Evolutionary conservation across 129 eudicot genomes (phyloP), one percentile per base, ranked within the genome.

Genomic region (Solidago caesia): DNA sequence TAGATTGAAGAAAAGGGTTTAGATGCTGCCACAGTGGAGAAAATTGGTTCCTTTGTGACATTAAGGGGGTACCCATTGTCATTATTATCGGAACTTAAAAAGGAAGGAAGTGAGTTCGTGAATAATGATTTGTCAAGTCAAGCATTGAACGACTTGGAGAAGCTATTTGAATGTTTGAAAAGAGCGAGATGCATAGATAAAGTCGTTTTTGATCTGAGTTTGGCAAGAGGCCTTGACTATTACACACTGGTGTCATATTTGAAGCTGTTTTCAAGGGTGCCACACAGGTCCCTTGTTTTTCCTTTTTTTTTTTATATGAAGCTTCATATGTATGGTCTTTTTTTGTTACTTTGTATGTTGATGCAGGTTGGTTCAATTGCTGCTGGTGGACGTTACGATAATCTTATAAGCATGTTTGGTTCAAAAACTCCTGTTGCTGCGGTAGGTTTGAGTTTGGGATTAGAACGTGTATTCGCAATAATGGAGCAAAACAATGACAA

Each of bases 181-280:
- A 82, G 64, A 70, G 56, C 90, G 27, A 85, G 80, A 68, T 86
- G 97, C 46, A 72, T 88, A 3, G 83, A 82, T 78, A 94, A 81
- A 87, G 87, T 94, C 52, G 87, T 88, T 61, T 71, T 94, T 60
- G 97, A 94, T 83, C 71, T 94, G 80, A 94, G 98, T 79, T 87
- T 94, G 77, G 98, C 98, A 33, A 88, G 98, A 87, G 98, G 98
- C 11, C 88, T 94, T 43, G 98, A 94, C 81, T 94, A 94, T 77
- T 94, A 94, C 78, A 94, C 78, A 94, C 96, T 10, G 98, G 98
- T 41, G 98, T 94, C 74, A 88, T 94, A 83, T 90, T 74, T 26
- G 98, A 94, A 84, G 96, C 96, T 63, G 97, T 86, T 75, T 88
- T 94, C 26, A 91, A 94, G 77, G 97, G 98, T 53, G 87, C 84